Evolutionary conservation across 108 stramenopile genomes (phyloP).

Genomic region (Discostella pseudostelligera): DNA sequence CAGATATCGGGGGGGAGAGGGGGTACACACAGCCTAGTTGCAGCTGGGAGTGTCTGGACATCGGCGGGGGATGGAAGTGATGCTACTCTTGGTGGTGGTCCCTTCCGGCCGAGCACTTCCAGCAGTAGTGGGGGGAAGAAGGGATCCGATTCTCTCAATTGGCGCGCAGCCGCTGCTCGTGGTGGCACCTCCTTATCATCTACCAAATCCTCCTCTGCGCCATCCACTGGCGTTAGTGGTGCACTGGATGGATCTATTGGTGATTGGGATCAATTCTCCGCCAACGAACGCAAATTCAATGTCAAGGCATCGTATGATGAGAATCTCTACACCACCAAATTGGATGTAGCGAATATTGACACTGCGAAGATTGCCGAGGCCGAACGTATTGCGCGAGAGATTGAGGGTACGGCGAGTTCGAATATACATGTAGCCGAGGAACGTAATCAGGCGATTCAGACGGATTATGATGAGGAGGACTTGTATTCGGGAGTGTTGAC

Average conservation of each 20-base stretch:
- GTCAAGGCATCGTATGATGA: conserved; percentile 91
- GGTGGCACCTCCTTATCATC: conserved; percentile 10
- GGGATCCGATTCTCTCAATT: conserved; percentile 17
- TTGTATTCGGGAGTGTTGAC: conserved; percentile 81
- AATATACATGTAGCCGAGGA: conserved; percentile 95
- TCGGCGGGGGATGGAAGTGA: conserved; percentile 28
- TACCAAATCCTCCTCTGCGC: conserved; percentile 23
- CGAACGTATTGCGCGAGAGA: conserved; percentile 88
- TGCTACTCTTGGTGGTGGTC: conserved; percentile 3
- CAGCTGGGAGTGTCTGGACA: conserved; percentile 82
- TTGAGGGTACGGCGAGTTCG: conserved; percentile 70
- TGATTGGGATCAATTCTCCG: conserved; percentile 90
- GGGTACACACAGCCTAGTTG: conserved; percentile 50
- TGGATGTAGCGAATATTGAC: conserved; percentile 78
- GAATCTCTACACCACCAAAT: conserved; percentile 92
- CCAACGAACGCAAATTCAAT: conserved; percentile 84
- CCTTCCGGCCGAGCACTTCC: background rate
- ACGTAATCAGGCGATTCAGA: conserved; percentile 72
- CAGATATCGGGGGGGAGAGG: conserved; percentile 59
- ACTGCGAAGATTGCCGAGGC: conserved; percentile 61
- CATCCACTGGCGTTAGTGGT: conserved; percentile 8
- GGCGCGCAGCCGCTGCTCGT: conserved; percentile 16
- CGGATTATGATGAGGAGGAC: conserved; percentile 89
- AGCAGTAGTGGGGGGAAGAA: conserved; percentile 20
- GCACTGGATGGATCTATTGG: conserved; percentile 64